phyloP scores from a whole-genome alignment of 768 basidiomycete genomes.

The Rubroboletus pulcherrimus region DNA sequence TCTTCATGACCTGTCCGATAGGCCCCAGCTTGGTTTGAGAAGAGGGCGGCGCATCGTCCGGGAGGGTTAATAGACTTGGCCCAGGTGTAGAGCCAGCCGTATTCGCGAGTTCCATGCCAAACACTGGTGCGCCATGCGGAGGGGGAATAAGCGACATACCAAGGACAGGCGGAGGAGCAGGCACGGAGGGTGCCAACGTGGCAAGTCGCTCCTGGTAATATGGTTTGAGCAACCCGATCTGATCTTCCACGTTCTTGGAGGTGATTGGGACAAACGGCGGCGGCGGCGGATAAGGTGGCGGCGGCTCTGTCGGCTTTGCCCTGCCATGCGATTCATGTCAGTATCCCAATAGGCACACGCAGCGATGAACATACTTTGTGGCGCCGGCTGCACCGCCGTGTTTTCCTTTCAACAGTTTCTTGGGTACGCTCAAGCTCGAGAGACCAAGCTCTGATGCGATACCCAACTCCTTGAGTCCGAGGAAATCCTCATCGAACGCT shows the following conservation, averaged over 20 bases:
- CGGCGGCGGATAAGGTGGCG: conserved; percentile 81
- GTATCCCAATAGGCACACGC: not conserved
- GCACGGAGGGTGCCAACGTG: conserved; percentile 33
- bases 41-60: conserved; percentile 60
- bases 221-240: conserved; percentile 79
- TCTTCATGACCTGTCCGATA: conserved; percentile 67
- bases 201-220: conserved; percentile 66
- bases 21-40: conserved; percentile 74
- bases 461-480: conserved; percentile 83
- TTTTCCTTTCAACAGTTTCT: conserved; percentile 68
- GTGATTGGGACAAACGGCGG: conserved; percentile 75
- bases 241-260: conserved; percentile 59
- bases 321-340: conserved; percentile 32
- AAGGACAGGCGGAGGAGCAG: conserved; percentile 16
- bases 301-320: conserved; percentile 67
- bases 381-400: conserved; percentile 38
- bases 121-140: conserved; percentile 1
- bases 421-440: conserved; percentile 73
- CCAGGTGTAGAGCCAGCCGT: not conserved
- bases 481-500: conserved; percentile 86
- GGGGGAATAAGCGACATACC: conserved; percentile 18
- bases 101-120: not conserved
- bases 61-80: conserved; percentile 38
- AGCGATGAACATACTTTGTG: conserved; percentile 44
- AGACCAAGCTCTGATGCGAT: conserved; percentile 84